Conservation (phyloP, 345 rosid species). For the Crucihimalaya himalaica region DNA sequence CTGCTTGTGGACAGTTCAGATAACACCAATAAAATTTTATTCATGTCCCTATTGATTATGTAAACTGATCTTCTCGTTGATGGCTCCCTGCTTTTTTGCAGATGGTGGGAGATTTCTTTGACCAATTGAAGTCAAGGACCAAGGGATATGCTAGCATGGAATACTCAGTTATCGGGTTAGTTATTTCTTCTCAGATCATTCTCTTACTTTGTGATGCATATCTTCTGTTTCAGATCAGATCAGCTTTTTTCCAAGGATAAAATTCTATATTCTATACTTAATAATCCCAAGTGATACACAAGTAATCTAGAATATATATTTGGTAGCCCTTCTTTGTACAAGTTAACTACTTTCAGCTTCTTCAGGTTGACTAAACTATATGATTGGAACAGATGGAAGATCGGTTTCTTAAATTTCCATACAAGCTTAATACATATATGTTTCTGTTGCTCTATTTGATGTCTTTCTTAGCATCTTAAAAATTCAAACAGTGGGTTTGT, state of each 20-base stretch:
- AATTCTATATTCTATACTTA: background rate
- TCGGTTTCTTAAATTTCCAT: background rate
- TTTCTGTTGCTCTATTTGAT: background rate
- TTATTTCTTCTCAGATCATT: conserved; percentile 21
- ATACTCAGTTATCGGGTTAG: conserved; percentile 80
- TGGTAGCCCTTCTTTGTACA: background rate
- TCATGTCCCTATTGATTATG: conserved; percentile 9
- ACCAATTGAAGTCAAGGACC: conserved; percentile 90
- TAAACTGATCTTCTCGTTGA: conserved; percentile 7
- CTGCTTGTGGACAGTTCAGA: conserved; percentile 21
- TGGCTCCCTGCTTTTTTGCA: conserved; percentile 38
- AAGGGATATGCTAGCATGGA: conserved; percentile 99
- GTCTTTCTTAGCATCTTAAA: conserved; percentile 13
- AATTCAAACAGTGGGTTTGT: background rate
- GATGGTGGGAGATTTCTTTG: conserved; percentile 99
- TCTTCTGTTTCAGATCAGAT: background rate
- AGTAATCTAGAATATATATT: background rate
- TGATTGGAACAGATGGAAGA: background rate
- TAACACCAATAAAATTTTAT: conserved; percentile 12
- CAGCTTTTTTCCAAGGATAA: background rate
- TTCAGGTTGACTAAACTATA: background rate
- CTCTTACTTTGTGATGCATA: conserved; percentile 17
- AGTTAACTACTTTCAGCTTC: background rate
- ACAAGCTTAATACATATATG: background rate
- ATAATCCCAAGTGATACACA: background rate